Conservation (phyloP, 192 early-diverging fungal species). For the Ambispora gerdemannii region DNA sequence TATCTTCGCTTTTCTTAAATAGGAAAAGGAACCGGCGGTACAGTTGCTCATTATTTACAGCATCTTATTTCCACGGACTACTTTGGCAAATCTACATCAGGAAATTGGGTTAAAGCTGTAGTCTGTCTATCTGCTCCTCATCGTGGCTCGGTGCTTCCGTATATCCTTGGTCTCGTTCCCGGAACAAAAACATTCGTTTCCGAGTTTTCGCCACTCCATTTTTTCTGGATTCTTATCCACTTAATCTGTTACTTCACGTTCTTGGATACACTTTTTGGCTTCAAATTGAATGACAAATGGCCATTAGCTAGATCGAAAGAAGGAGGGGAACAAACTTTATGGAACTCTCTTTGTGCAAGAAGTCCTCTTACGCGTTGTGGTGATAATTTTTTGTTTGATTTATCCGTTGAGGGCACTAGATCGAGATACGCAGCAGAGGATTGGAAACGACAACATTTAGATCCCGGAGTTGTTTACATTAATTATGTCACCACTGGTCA, state of each 20-base stretch:
- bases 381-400: conserved; percentile 29
- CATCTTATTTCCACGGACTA: conserved; percentile 21
- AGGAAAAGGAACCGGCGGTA: conserved; percentile 30
- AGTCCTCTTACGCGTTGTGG: conserved; percentile 19
- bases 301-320: not conserved
- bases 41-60: conserved; percentile 25
- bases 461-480: conserved; percentile 21
- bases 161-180: conserved; percentile 24
- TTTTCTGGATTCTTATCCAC: conserved; percentile 17
- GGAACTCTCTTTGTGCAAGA: conserved; percentile 16
- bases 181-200: conserved; percentile 18
- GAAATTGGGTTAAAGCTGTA: conserved; percentile 21
- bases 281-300: conserved; percentile 26
- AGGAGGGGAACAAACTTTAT: conserved; percentile 17
- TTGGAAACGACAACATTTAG: conserved; percentile 7
- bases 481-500: conserved; percentile 20
- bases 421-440: conserved; percentile 16
- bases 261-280: not conserved
- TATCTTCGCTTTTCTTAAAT: not conserved
- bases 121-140: conserved; percentile 27
- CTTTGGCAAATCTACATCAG: conserved; percentile 19
- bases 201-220: not conserved
- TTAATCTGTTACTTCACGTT: conserved; percentile 20
- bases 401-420: conserved; percentile 27
- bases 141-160: conserved; percentile 25